These are phyloP conservation scores for Davidsoniella australis DNA, from an alignment of 2,329 filamentous ascomycete genomes.

Conservation along the genomic window DNA sequence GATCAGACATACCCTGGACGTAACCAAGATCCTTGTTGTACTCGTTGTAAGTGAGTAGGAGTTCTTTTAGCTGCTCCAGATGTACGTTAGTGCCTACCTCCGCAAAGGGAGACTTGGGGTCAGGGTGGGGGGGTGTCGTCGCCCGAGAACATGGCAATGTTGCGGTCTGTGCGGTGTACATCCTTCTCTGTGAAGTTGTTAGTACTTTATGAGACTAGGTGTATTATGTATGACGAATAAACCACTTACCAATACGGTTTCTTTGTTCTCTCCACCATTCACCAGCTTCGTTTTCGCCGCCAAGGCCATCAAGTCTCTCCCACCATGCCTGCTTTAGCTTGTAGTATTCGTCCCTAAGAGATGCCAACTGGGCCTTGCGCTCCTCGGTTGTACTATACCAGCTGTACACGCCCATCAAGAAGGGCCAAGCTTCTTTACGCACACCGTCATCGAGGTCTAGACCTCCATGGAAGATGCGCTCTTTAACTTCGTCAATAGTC, in stretches of 20 bases:
- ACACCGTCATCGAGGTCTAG: conserved; percentile 79
- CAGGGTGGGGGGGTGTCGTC: conserved; percentile 95
- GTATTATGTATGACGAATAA: not conserved
- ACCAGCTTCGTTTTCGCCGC: conserved; percentile 60
- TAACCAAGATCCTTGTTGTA: conserved; percentile 92
- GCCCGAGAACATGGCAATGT: conserved; percentile 84
- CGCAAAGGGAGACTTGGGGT: conserved; percentile 88
- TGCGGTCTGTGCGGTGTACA: conserved; percentile 90
- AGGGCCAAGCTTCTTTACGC: conserved; percentile 92
- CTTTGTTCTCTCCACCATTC: conserved; percentile 97
- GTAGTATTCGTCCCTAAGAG: conserved; percentile 81
- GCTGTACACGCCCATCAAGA: conserved; percentile 75
- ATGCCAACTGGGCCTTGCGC: conserved; percentile 65
- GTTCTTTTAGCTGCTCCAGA: conserved; percentile 97
- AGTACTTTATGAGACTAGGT: conserved; percentile 7
- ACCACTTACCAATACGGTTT: conserved; percentile 65
- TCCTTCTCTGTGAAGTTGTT: conserved; percentile 61
- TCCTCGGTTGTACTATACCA: conserved; percentile 87
- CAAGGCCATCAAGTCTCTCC: conserved; percentile 75
- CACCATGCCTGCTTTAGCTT: conserved; percentile 91
- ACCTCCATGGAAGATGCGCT: conserved; percentile 91
- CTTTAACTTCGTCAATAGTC: conserved; percentile 85
- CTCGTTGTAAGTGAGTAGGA: conserved; percentile 96
- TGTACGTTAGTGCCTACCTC: conserved; percentile 90
- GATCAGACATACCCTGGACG: conserved; percentile 96